Evolutionary conservation across 1,139 yeast genomes (phyloP).

Genomic region (Candida pseudoviswanathii): DNA sequence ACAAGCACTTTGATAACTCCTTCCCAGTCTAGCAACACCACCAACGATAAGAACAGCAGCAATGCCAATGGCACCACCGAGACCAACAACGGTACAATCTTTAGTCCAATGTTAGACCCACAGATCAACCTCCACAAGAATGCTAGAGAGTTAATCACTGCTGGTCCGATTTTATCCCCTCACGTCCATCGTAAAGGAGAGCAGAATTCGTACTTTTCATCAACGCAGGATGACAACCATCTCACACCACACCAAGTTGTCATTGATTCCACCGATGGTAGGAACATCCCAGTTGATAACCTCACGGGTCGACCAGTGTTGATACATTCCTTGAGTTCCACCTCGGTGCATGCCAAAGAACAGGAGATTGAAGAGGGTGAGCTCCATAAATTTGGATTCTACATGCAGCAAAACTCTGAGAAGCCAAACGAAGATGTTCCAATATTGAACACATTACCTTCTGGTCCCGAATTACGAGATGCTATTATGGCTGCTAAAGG

Average conservation of each 20-base stretch:
- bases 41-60: not conserved
- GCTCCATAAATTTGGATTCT: constrained; percentile 79
- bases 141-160: constrained; percentile 51
- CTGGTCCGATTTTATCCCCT: constrained; percentile 60
- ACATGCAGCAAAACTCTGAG: constrained; percentile 48
- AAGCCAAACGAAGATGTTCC: constrained; percentile 24
- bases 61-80: not conserved
- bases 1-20: constrained; percentile 24
- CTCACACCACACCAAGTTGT: constrained; percentile 72
- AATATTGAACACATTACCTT: constrained; percentile 53
- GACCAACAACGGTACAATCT: not conserved
- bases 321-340: constrained; percentile 63
- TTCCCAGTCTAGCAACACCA: constrained; percentile 21
- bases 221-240: constrained; percentile 22
- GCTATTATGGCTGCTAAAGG: constrained; percentile 81
- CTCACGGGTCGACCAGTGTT: constrained; percentile 73
- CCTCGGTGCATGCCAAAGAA: constrained; percentile 67
- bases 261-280: constrained; percentile 57
- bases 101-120: constrained; percentile 3
- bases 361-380: constrained; percentile 94
- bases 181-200: constrained; percentile 18
- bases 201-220: constrained; percentile 15
- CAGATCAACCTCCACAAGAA: constrained; percentile 41
- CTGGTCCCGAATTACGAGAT: constrained; percentile 75
- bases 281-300: constrained; percentile 60